phyloP scores from a whole-genome alignment of 345 rosid species.

The Ricinus communis region DNA sequence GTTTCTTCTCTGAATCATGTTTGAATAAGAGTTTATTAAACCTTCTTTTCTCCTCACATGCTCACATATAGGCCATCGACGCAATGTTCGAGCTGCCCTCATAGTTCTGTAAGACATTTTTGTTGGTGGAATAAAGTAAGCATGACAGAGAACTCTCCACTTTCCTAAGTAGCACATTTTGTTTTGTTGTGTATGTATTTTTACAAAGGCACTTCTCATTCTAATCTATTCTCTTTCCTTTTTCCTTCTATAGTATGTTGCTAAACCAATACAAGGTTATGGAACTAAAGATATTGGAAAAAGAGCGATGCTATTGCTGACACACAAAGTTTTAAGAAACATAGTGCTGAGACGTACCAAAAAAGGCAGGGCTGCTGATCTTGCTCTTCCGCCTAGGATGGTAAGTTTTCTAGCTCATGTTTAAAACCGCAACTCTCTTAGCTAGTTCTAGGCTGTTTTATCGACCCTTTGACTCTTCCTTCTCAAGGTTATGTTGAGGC shows the following conservation, averaged over 20 bases:
- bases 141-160: conserved; percentile 1
- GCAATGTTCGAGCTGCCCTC: conserved; percentile 69
- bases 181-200: not conserved
- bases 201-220: not conserved
- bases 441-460: not conserved
- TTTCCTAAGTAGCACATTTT: not conserved
- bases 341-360: conserved; percentile 86
- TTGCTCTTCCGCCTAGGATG: conserved; percentile 93
- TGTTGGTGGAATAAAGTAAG: conserved; percentile 99
- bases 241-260: conserved; percentile 52
- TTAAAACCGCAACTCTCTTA: conserved; percentile 10
- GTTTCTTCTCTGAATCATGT: not conserved
- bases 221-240: not conserved
- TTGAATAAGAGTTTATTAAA: not conserved
- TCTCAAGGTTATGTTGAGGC: conserved; percentile 72
- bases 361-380: conserved; percentile 95
- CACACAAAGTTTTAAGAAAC: conserved; percentile 69
- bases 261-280: conserved; percentile 62
- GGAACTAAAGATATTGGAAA: conserved; percentile 48
- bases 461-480: not conserved
- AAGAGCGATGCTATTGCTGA: conserved; percentile 90
- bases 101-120: conserved; percentile 82
- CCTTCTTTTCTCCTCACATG: not conserved
- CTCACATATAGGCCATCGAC: conserved; percentile 47
- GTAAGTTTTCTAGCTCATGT: conserved; percentile 40